Percentiles rank a stretch among this genome's conserved stretches.
phyloP scores from a whole-genome alignment of 805 yeast genomes.

The Blastobotrys americana region DNA sequence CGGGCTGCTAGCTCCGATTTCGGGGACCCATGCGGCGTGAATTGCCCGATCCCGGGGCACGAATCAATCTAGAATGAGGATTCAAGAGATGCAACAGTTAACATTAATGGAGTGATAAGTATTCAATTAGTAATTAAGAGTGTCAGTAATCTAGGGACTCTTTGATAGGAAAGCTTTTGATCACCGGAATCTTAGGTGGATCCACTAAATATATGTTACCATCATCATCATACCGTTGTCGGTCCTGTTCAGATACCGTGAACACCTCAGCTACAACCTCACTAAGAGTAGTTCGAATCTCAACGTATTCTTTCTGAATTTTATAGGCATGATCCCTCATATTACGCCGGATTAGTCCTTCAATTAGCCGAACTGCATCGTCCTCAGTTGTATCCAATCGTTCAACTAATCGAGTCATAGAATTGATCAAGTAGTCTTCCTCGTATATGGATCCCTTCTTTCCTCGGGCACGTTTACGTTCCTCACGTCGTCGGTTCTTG shows the following conservation, averaged over 20 bases:
- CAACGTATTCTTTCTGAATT: slow-evolving; percentile 61
- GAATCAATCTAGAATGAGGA: too few species aligned
- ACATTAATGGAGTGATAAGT: too few species aligned
- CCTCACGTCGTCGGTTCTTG: slow-evolving; percentile 90
- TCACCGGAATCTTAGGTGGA: slow-evolving; percentile 64
- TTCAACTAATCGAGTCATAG: slow-evolving; percentile 81
- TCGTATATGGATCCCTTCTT: slow-evolving; percentile 97
- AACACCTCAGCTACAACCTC: slow-evolving; percentile 71
- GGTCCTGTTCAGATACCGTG: slow-evolving; percentile 70
- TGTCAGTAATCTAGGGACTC: slow-evolving; percentile 12
- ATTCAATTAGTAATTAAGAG: neutral
- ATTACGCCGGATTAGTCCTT: slow-evolving; percentile 63
- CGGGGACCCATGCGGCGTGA: too few species aligned
- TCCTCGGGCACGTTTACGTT: slow-evolving; percentile 92
- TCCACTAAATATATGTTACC: slow-evolving; percentile 76
- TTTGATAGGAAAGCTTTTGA: slow-evolving; percentile 43
- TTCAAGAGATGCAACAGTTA: too few species aligned
- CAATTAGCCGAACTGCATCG: slow-evolving; percentile 69
- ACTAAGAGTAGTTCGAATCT: slow-evolving; percentile 47
- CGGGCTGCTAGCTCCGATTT: too few species aligned
- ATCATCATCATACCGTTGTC: slow-evolving; percentile 83
- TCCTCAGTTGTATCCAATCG: slow-evolving; percentile 65
- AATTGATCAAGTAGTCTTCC: slow-evolving; percentile 85
- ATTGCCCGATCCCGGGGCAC: too few species aligned
- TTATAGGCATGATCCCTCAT: slow-evolving; percentile 76